phyloP scores from a whole-genome alignment of 129 eudicot species.

The Smallanthus sonchifolius region DNA sequence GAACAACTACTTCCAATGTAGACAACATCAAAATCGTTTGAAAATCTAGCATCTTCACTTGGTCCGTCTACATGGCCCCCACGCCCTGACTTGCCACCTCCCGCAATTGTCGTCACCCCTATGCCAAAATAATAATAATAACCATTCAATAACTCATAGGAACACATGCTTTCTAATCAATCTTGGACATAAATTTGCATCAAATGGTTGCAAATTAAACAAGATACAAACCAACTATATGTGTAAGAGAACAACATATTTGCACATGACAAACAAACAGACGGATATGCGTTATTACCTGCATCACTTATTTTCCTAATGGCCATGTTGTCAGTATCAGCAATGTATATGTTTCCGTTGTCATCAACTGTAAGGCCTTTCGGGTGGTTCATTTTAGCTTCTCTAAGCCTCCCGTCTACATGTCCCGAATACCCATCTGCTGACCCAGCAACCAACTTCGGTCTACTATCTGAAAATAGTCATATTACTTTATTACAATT shows the following conservation, averaged over 20 bases:
- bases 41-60: constrained; percentile 92
- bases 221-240: background rate
- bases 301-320: constrained; percentile 89
- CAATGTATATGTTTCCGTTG: constrained; percentile 86
- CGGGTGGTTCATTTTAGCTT: constrained; percentile 91
- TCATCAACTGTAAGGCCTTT: constrained; percentile 93
- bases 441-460: constrained; percentile 83
- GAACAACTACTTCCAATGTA: constrained; percentile 97
- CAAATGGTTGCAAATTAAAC: background rate
- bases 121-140: constrained; percentile 2
- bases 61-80: constrained; percentile 98
- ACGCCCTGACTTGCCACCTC: constrained; percentile 77
- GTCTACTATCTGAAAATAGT: constrained; percentile 68
- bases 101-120: constrained; percentile 97
- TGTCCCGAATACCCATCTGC: constrained; percentile 92
- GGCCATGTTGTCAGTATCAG: constrained; percentile 83
- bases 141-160: background rate
- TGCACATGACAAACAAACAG: background rate
- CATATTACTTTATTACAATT: background rate
- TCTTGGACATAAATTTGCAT: background rate
- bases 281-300: constrained; percentile 29
- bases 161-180: constrained; percentile 7
- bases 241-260: background rate
- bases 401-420: constrained; percentile 81
- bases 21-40: constrained; percentile 88